Evolutionary conservation across 495 filamentous ascomycete genomes (phyloP).

Genomic region (Penicillium arizonense): DNA sequence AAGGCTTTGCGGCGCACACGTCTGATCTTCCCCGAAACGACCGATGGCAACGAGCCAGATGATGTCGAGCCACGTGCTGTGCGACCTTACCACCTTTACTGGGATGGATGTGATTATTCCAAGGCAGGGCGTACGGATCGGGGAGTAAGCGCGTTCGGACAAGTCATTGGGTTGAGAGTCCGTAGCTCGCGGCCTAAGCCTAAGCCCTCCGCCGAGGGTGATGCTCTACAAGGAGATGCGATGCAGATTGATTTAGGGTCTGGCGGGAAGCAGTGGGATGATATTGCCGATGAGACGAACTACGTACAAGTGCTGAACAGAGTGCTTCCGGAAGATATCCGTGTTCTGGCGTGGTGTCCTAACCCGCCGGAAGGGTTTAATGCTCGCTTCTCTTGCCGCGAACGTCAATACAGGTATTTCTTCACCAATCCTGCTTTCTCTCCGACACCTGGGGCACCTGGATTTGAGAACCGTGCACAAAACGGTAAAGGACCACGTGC

Average conservation of each 20-base stretch:
- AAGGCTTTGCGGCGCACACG: conserved; percentile 77
- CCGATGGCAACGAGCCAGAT: conserved; percentile 27
- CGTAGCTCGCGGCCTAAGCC: conserved; percentile 68
- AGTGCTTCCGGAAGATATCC: conserved; percentile 84
- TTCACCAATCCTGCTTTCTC: conserved; percentile 90
- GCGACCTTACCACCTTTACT: conserved; percentile 56
- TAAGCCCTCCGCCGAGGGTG: conserved; percentile 18
- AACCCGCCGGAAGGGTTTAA: conserved; percentile 74
- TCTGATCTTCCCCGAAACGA: conserved; percentile 70
- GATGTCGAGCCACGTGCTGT: conserved; percentile 23
- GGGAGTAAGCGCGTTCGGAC: conserved; percentile 95
- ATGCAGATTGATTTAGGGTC: conserved; percentile 25
- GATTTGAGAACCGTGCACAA: conserved; percentile 26
- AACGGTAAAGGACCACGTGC: conserved; percentile 20
- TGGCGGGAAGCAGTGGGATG: conserved; percentile 58
- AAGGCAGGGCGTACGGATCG: conserved; percentile 93
- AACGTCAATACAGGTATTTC: conserved; percentile 90
- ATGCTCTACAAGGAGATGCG: conserved; percentile 5
- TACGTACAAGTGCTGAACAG: conserved; percentile 82
- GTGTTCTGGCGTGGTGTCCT: conserved; percentile 91
- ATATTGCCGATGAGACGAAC: conserved; percentile 75
- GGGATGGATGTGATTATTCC: conserved; percentile 80
- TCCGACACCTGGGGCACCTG: conserved; percentile 48
- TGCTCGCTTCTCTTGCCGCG: conserved; percentile 88
- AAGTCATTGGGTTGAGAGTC: conserved; percentile 81